phyloP scores from a whole-genome alignment of 2,329 filamentous ascomycete species.

The Pseudopithomyces maydicus region DNA sequence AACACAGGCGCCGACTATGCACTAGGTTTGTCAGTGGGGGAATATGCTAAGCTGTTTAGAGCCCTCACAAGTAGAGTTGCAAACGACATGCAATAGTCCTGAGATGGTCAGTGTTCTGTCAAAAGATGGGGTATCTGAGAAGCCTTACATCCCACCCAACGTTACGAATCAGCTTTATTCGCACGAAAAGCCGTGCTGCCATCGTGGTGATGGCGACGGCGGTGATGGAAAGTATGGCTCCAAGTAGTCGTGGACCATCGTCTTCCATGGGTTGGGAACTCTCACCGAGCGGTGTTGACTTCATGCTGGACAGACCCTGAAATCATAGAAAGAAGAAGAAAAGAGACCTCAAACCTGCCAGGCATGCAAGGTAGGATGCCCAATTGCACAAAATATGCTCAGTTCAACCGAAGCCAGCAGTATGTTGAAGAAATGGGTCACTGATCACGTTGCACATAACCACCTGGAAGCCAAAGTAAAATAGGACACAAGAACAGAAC shows the following conservation, averaged over 20 bases:
- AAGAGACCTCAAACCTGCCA: background rate
- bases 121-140: background rate
- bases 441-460: background rate
- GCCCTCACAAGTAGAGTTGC: constrained; percentile 45
- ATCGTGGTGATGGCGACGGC: constrained; percentile 48
- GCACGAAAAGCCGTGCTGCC: constrained; percentile 53
- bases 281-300: background rate
- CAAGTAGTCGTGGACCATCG: constrained; percentile 47
- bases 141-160: constrained; percentile 54
- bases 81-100: constrained; percentile 51
- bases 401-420: background rate
- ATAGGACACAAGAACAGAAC: background rate
- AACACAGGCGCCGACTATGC: constrained; percentile 47
- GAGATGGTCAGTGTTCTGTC: constrained; percentile 13
- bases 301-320: background rate
- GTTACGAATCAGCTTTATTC: constrained; percentile 55
- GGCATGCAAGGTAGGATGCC: background rate
- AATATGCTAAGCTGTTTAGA: too few relatives aligned
- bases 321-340: too few relatives aligned
- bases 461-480: background rate
- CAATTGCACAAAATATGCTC: background rate
- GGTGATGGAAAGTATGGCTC: constrained; percentile 48
- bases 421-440: background rate
- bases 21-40: constrained; percentile 17
- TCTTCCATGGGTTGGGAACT: constrained; percentile 35